Base-by-base conservation (phyloP, 1,284 basidiomycete genomes). In the Trichosporon faecale region DNA sequence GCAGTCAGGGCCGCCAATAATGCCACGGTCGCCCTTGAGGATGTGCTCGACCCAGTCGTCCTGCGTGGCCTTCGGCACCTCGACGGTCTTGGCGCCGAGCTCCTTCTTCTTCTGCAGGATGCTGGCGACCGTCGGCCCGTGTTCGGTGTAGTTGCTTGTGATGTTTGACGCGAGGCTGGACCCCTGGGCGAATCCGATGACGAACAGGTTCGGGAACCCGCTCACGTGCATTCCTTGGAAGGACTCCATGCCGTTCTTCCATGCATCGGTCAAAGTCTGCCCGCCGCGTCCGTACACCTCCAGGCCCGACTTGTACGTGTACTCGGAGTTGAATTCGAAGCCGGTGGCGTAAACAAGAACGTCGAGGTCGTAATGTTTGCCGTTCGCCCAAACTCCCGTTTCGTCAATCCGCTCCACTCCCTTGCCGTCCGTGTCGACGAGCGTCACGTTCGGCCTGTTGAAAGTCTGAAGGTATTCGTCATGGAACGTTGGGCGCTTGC, bases 121-220 rank as follows among this genome's bases (percentile, higher is more conserved):
- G n/a, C 60, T 63, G 9, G 66, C 49, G 31, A 73, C 11, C 12
- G 67, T 66, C 14, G 25, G 23, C 0, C 64, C 69, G 6, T 23
- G n/a, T 37, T 73, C 68, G 57, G 44, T 44, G 52, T 65, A 70
- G 69, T 70, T 73, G 44, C 14, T 29, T 29, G 72, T 66, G 8
- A 73, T 64, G 64, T 73, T 73, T 18, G 69, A 64, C 7, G 46
- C 46, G 33, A 73, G 63, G 14, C 33, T 27, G 9, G 72, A 55
- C 3, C 67, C 69, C 66, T 70, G 69, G 23, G 33, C 14, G 25
- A 70, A n/a, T 0, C 64, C 60, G 44, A 70, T 27, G 25, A 67
- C 57, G 69, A 68, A 70, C 18, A 73, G 67, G 69, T 73, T 73
- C 23, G 72, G 72, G 72, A 73, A 73, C 18, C 66, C 69, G 64